A percentile compares a stretch with the other conserved stretches of the same genome.
phyloP scores from a whole-genome alignment of 140 eudicot species.

The Oenanthe javanica region DNA sequence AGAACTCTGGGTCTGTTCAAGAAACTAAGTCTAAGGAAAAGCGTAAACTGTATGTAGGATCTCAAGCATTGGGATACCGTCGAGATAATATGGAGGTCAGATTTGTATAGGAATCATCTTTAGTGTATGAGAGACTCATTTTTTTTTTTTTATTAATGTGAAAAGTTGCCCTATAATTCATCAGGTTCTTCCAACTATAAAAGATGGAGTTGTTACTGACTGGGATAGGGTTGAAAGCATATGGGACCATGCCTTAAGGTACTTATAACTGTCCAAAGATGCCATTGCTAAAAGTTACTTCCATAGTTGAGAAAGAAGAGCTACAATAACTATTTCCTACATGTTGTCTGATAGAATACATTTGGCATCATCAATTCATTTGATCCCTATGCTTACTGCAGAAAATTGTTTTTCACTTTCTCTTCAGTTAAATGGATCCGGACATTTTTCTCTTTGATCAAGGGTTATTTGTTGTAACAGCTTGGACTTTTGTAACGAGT shows the following conservation, averaged over 20 bases:
- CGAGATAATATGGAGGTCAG: constrained; percentile 96
- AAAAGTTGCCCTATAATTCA: not conserved
- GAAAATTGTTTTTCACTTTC: not conserved
- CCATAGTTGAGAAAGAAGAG: not conserved
- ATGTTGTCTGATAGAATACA: not conserved
- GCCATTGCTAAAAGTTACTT: not conserved
- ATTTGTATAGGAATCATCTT: not conserved
- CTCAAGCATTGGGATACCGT: constrained; percentile 79
- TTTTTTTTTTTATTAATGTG: not conserved
- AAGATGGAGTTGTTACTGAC: constrained; percentile 84
- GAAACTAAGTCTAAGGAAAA: constrained; percentile 80
- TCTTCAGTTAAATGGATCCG: not conserved
- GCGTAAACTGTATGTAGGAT: constrained; percentile 78
- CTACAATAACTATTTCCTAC: not conserved
- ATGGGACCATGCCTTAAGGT: constrained; percentile 99
- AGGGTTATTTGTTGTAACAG: not conserved
- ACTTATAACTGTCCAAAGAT: constrained; percentile 5
- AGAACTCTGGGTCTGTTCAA: constrained; percentile 42
- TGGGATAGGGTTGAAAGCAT: constrained; percentile 94
- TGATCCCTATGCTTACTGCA: not conserved
- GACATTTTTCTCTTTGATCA: not conserved
- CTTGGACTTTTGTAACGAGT: not conserved
- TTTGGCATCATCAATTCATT: not conserved
- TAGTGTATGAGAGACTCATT: not conserved
- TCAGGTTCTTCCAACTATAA: constrained; percentile 78